phyloP scores from a whole-genome alignment of 345 rosid genomes.

The Iberis pinnata region DNA sequence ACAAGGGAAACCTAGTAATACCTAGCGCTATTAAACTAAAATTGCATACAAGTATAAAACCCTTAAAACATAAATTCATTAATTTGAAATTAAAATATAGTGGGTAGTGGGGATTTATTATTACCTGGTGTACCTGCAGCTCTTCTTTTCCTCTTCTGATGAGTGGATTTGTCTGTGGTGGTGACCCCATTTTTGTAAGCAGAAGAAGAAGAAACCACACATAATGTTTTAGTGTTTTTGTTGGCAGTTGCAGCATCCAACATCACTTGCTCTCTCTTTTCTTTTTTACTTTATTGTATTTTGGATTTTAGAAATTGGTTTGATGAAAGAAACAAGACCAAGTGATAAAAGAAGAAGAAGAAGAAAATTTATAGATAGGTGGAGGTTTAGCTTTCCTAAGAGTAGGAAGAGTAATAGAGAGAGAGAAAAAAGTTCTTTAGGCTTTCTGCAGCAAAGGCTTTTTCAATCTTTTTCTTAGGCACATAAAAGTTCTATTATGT shows the following conservation, averaged over 20 bases:
- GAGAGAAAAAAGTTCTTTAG: conserved; percentile 37
- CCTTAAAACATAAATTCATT: too few relatives aligned
- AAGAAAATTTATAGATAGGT: conserved; percentile 31
- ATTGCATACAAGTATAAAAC: too few relatives aligned
- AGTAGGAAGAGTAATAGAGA: conserved; percentile 19
- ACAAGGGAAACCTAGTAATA: too few relatives aligned
- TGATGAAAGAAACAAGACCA: conserved; percentile 27
- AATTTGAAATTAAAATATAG: not conserved
- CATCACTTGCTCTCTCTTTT: conserved; percentile 21
- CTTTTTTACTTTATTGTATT: conserved; percentile 18
- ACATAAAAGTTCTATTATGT: conserved; percentile 24
- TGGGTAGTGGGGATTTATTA: conserved; percentile 21
- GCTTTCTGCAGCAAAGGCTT: conserved; percentile 70
- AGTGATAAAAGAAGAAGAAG: conserved; percentile 12
- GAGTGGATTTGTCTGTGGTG: conserved; percentile 33
- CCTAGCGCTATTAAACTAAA: too few relatives aligned
- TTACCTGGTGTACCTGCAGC: conserved; percentile 87
- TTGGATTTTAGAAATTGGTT: conserved; percentile 18
- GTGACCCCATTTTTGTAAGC: conserved; percentile 51
- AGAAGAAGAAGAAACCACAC: conserved; percentile 41
- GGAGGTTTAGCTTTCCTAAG: conserved; percentile 54
- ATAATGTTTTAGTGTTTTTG: conserved; percentile 28
- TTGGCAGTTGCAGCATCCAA: not conserved
- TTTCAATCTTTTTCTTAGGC: conserved; percentile 37
- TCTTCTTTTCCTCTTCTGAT: conserved; percentile 67